Evolutionary conservation across 2,329 filamentous ascomycete genomes (phyloP), one percentile per base, ranked within the genome.

Genomic region (Sarocladiaceae sp.): DNA sequence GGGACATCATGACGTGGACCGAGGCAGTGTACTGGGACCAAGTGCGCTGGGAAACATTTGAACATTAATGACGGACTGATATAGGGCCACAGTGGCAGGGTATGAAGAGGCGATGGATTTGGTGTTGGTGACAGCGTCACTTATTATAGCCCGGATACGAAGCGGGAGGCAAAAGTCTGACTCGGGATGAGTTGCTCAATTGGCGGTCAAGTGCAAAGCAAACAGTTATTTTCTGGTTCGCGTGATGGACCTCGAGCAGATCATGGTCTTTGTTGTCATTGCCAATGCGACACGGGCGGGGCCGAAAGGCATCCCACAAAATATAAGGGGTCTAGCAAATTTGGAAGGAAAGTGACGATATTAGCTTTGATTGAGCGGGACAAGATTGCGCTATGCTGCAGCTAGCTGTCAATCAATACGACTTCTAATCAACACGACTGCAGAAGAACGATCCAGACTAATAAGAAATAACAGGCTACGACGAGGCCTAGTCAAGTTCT

Each of bases 361-460:
- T 48, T 48, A 28, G 33, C 44, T 48, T 48, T 48, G 44, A 48
- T 48, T 48, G 44, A 48, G 44, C 44, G 44, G 26, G 44, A 48
- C 44, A 17, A 33, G 44, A 33, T 17, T 4, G 3, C 29, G 29
- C 15, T 33, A 33, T 33, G 15, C 15, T 15, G 29, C 15, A 33
- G 29, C 29, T 33, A 33, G 10, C 15, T 33, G n/a, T n/a, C n/a
- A n/a, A n/a, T n/a, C n/a, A n/a, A n/a, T n/a, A n/a, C n/a, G n/a
- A n/a, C n/a, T n/a, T n/a, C n/a, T n/a, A n/a, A n/a, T n/a, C n/a
- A n/a, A n/a, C n/a, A n/a, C n/a, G n/a, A n/a, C n/a, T n/a, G n/a
- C n/a, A n/a, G n/a, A n/a, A n/a, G n/a, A n/a, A n/a, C n/a, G n/a
- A n/a, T n/a, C n/a, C n/a, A n/a, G n/a, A n/a, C n/a, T n/a, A n/a